Percentiles rank a stretch among this genome's conserved stretches.
Evolutionary conservation across 148 eudicot genomes (phyloP).

Genomic region (Cornus florida): DNA sequence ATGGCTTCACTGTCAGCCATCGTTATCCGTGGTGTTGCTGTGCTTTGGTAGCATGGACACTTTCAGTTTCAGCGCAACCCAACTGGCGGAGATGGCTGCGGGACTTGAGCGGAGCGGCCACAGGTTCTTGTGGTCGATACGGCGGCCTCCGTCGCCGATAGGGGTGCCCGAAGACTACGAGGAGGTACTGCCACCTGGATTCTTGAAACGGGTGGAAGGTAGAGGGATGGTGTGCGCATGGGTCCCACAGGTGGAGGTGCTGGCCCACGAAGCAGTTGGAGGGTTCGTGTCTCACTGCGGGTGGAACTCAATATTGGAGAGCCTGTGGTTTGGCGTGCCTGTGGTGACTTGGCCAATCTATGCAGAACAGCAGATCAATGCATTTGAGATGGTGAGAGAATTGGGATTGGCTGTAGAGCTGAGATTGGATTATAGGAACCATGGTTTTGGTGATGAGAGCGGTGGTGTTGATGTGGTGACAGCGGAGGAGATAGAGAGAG

Average conservation of each 20-base stretch:
- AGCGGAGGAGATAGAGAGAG: constrained; percentile 29
- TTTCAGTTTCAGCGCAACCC: constrained; percentile 20
- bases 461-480: constrained; percentile 11
- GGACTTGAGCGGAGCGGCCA: constrained; percentile 33
- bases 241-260: constrained; percentile 31
- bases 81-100: constrained; percentile 36
- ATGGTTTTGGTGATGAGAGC: background rate
- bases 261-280: constrained; percentile 23
- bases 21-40: constrained; percentile 35
- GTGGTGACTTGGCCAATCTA: constrained; percentile 33
- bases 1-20: constrained; percentile 43
- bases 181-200: constrained; percentile 34
- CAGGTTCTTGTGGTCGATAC: constrained; percentile 40
- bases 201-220: constrained; percentile 23
- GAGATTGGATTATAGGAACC: constrained; percentile 19
- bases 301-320: constrained; percentile 39
- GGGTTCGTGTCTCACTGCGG: constrained; percentile 39
- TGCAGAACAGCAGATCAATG: constrained; percentile 33
- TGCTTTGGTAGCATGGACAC: constrained; percentile 50
- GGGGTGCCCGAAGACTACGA: background rate
- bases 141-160: background rate
- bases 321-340: constrained; percentile 35
- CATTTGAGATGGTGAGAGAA: constrained; percentile 25
- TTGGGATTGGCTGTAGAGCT: constrained; percentile 28
- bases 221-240: constrained; percentile 38